Conservation (phyloP, 352 stramenopile genomes). For the Aphanomyces astaci region DNA sequence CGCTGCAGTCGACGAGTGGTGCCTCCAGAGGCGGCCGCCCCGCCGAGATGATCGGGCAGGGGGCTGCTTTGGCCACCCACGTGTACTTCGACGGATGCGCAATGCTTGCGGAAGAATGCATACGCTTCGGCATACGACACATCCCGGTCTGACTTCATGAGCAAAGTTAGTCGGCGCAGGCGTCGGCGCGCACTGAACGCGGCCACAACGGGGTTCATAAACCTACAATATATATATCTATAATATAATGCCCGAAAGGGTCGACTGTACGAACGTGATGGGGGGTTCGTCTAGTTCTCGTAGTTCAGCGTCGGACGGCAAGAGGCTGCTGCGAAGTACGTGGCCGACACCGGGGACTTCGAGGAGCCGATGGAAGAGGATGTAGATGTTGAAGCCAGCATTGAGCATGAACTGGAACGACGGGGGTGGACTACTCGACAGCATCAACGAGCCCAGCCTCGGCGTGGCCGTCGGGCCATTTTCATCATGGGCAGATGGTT, state of each 20-base stretch:
- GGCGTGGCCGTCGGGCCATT: no score
- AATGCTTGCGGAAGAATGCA: neutral
- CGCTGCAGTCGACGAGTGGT: neutral
- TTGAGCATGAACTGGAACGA: neutral
- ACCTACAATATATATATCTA: constrained; percentile 7
- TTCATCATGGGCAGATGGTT: neutral
- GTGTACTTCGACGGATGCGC: constrained; percentile 10
- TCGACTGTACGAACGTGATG: neutral
- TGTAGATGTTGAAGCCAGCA: constrained; percentile 17
- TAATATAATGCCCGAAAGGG: no score
- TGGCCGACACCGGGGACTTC: neutral
- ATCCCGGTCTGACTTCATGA: neutral
- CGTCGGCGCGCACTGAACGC: neutral
- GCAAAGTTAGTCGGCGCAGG: neutral
- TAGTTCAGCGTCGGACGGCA: constrained; percentile 3
- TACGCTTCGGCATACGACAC: constrained; percentile 7
- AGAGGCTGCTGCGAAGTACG: neutral
- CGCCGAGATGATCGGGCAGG: neutral
- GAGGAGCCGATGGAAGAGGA: constrained; percentile 10
- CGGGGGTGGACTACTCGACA: neutral
- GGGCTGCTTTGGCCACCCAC: neutral
- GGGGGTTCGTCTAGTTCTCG: neutral
- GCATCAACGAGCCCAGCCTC: neutral
- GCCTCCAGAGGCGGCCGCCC: neutral
- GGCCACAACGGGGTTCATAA: neutral